Evolutionary conservation across 1,284 basidiomycete genomes (phyloP).

Genomic region (Pseudozyma hubeiensis): DNA sequence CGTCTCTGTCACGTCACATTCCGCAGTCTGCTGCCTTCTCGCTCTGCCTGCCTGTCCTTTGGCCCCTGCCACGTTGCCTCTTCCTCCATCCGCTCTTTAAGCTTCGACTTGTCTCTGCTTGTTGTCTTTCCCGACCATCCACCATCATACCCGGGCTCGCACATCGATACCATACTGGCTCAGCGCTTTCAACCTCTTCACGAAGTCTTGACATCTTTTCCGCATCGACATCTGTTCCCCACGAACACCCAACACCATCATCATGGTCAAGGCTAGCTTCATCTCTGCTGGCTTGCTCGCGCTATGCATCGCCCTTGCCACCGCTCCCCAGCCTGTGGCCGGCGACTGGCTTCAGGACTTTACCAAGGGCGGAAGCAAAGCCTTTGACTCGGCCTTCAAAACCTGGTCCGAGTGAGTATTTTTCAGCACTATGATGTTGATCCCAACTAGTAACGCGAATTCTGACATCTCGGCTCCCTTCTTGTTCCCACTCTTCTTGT

Average conservation of each 20-base stretch:
- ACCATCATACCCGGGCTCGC: slow-evolving; percentile 5
- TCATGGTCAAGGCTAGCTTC: slow-evolving; percentile 60
- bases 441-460: neutral
- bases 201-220: neutral
- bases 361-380: slow-evolving; percentile 51
- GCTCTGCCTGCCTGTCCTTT: neutral
- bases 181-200: too few species aligned
- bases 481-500: neutral
- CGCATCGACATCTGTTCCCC: neutral
- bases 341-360: slow-evolving; percentile 61
- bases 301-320: slow-evolving; percentile 56
- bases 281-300: slow-evolving; percentile 59
- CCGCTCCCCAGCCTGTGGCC: slow-evolving; percentile 48
- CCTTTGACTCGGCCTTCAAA: slow-evolving; percentile 62
- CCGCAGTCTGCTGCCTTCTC: neutral
- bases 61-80: slow-evolving; percentile 1
- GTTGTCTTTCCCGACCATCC: slow-evolving; percentile 2
- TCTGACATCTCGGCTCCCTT: neutral
- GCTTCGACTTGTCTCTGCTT: neutral
- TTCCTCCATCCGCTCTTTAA: neutral
- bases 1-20: neutral
- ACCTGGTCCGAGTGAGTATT: slow-evolving; percentile 63
- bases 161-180: neutral
- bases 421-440: too few species aligned
- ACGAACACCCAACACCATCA: slow-evolving; percentile 2